Base-by-base conservation (phyloP, 2,329 filamentous ascomycete species). In the Calonectria fujianensis region DNA sequence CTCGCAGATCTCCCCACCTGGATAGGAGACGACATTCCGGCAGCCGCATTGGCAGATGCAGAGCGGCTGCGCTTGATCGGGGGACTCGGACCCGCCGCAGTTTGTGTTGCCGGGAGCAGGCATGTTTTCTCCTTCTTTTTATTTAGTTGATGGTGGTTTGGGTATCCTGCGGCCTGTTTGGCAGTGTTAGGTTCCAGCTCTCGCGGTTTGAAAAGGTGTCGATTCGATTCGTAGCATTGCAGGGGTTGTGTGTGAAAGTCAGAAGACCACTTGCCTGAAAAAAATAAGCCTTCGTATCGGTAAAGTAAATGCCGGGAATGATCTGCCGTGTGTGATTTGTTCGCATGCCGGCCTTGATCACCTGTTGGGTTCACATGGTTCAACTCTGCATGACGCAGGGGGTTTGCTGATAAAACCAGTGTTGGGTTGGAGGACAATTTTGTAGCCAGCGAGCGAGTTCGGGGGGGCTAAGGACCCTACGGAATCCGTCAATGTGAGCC, bases 1-100 rank as follows among this genome's bases (percentile, higher is more conserved):
- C 16, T 63, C 57, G 24, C 57, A 63, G 16, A 63, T 63, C 7
- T 63, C 35, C 10, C 57, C 57, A 3, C 57, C 57, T 29, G 57
- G 57, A 29, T 63, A 63, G 35, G 57, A 41, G 35, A 63, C 57
- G 35, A 63, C 57, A 16, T 63, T 63, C 24, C 57, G 35, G n/a
- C 57, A 63, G 10, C 57, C 35, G 14, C 57, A 63, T 20, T 63
- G 35, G 35, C 57, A 63, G 5, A 63, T 27, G 24, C 57, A 63
- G 24, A 63, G 24, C 4, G 57, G 57, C 24, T 63, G 57, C 4
- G 57, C 57, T 10, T 41, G 57, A 7, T 16, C 35, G 24, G 27
- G 35, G 13, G 57, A 39, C 16, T 63, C 16, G 35, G 14, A 20
- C 14, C 16, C 35, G 35, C 24, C 14, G 10, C 24, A 16, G 14